Evolutionary conservation across 129 eudicot species (phyloP), one percentile per base, ranked within the genome.

Genomic region (Erigeron canadensis): DNA sequence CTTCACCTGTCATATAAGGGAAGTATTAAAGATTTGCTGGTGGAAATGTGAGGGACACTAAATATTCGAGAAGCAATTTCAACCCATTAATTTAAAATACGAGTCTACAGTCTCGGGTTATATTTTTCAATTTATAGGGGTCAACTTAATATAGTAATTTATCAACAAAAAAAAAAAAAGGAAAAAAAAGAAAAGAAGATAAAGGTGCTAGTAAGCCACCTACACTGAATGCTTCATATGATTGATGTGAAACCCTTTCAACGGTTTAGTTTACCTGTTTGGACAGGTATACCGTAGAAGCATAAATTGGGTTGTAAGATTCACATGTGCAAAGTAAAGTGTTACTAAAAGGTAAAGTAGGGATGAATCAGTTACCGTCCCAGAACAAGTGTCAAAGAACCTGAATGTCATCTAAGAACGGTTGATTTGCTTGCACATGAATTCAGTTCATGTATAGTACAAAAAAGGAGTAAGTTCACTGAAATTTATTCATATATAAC

Each of bases 391-490:
- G 82, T 94, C 92, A 70, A 85, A 94, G 75, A 94, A 85, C 83
- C 98, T 89, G 87, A 89, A 94, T 65, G 89, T 87, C 95, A 94
- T 66, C 98, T 85, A 41, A 94, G 86, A 80, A 94, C 82, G 71
- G 98, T 94, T 51, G 98, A 94, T 79, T 94, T 94, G 64, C 96
- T 96, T 94, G 89, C 85, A 82, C 50, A 63, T 28, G 17, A 54
- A 63, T 71, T 28, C 42, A 71, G 79, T 21, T 58, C 18, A 70
- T 50, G 13, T 50, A 60, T 21, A 67, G 15, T 4, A 6, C 10
- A 23, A 50, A 50, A 50, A 51, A 16, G 34, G 62, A 13, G 12
- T 28, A 51, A 13, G 56, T 65, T 53, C 66, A 41, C 5, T 13
- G 43, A 21, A 28, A 28, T 46, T 17, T 64, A 19, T 13, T 37